These are phyloP conservation scores for Astrocystis sublimbata DNA, from an alignment of 495 filamentous ascomycete genomes.

Conservation along the genomic window DNA sequence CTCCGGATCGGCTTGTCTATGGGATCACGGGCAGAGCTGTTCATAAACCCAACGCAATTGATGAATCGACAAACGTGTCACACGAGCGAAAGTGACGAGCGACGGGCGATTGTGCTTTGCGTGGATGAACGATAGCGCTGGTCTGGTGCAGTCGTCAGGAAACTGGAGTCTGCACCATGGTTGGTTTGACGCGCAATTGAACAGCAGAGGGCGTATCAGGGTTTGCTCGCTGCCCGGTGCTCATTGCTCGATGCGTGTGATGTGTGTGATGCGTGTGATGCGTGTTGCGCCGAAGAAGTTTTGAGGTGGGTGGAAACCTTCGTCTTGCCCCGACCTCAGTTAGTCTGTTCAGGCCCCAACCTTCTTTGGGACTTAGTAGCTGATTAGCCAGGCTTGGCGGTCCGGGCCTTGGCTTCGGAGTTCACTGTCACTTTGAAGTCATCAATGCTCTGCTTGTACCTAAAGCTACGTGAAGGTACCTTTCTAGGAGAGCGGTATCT, in stretches of 20 bases:
- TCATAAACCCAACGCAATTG: neutral
- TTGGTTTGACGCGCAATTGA: slow-evolving; percentile 15
- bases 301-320: slow-evolving; percentile 12
- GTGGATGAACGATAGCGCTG: slow-evolving; percentile 8
- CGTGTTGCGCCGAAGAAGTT: slow-evolving; percentile 21
- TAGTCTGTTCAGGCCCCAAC: too few relatives aligned
- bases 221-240: neutral
- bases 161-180: slow-evolving; percentile 11
- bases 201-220: neutral
- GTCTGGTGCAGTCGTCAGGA: neutral
- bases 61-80: neutral
- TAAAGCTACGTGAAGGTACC: too few relatives aligned
- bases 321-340: too few relatives aligned
- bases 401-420: too few relatives aligned
- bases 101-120: neutral
- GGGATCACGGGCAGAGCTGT: slow-evolving; percentile 9
- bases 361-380: too few relatives aligned
- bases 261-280: too few relatives aligned
- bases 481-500: too few relatives aligned
- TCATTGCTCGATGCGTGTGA: slow-evolving; percentile 4
- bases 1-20: slow-evolving; percentile 1
- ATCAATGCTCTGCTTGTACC: too few relatives aligned
- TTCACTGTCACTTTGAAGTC: too few relatives aligned
- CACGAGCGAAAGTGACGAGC: neutral
- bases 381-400: too few relatives aligned